phyloP scores from a whole-genome alignment of 179 eudicot genomes.

The Beta corolliflora region DNA sequence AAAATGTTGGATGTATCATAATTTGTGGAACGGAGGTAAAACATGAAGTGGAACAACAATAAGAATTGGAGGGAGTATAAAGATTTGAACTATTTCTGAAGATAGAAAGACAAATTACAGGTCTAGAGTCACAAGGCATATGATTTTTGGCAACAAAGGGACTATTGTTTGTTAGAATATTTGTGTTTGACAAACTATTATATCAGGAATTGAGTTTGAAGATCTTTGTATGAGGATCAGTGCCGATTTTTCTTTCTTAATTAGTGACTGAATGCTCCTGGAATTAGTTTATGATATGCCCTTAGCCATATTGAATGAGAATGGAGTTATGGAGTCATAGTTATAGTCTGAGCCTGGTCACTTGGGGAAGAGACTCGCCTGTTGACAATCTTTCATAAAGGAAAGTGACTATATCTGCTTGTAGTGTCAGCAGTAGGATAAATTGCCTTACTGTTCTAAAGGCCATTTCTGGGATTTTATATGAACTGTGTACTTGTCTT shows the following conservation, averaged over 20 bases:
- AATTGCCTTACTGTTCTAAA: not conserved
- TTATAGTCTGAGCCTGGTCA: not conserved
- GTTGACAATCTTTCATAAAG: not conserved
- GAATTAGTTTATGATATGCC: not conserved
- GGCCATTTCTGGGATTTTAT: constrained; percentile 1
- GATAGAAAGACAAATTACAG: not conserved
- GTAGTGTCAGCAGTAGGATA: not conserved
- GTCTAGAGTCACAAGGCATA: not conserved
- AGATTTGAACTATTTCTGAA: too few species aligned
- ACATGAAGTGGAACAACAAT: too few species aligned
- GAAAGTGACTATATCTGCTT: not conserved
- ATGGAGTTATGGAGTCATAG: not conserved
- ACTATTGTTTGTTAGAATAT: not conserved
- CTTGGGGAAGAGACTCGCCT: not conserved
- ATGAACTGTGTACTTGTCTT: not conserved
- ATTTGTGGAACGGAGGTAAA: too few species aligned
- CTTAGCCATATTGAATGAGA: not conserved
- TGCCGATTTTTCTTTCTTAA: not conserved
- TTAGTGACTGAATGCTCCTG: not conserved
- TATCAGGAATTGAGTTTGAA: not conserved
- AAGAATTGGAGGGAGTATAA: too few species aligned
- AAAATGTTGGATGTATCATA: too few species aligned
- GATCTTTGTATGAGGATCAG: not conserved
- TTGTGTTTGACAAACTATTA: not conserved
- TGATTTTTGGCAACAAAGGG: not conserved